phyloP scores from a whole-genome alignment of 805 yeast genomes.

The Candida boleticola region DNA sequence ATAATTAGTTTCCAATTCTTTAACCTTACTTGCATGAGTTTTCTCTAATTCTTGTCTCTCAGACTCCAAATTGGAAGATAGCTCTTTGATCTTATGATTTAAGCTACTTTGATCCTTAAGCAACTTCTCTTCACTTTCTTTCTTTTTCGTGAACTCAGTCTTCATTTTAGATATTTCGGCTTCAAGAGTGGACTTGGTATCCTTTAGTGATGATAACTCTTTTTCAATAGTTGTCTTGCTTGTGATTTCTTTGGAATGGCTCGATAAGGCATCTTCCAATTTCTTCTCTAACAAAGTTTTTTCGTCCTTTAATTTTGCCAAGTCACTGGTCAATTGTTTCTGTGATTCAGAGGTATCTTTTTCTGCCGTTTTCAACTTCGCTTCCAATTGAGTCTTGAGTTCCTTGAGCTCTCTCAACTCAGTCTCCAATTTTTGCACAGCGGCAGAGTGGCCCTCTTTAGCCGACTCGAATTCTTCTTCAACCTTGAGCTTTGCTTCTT shows the following conservation, averaged over 20 bases:
- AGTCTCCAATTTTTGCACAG: neutral
- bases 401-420: neutral
- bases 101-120: too few relatives aligned
- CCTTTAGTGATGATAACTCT: neutral
- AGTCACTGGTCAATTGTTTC: neutral
- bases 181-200: neutral
- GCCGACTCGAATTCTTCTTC: neutral
- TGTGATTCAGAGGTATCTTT: neutral
- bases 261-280: neutral
- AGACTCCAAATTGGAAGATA: too few relatives aligned
- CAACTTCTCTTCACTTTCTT: neutral
- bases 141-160: neutral
- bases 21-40: too few relatives aligned
- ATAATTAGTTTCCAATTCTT: neutral
- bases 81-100: too few relatives aligned
- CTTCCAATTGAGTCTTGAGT: neutral
- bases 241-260: neutral
- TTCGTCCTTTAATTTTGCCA: neutral
- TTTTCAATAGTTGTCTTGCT: too few relatives aligned
- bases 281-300: neutral
- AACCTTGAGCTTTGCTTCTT: neutral
- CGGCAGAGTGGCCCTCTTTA: neutral
- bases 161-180: neutral
- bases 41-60: too few relatives aligned
- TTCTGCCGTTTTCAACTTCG: neutral